Evolutionary conservation across 2,329 filamentous ascomycete species (phyloP).

Genomic region (Fusarium nodosum): DNA sequence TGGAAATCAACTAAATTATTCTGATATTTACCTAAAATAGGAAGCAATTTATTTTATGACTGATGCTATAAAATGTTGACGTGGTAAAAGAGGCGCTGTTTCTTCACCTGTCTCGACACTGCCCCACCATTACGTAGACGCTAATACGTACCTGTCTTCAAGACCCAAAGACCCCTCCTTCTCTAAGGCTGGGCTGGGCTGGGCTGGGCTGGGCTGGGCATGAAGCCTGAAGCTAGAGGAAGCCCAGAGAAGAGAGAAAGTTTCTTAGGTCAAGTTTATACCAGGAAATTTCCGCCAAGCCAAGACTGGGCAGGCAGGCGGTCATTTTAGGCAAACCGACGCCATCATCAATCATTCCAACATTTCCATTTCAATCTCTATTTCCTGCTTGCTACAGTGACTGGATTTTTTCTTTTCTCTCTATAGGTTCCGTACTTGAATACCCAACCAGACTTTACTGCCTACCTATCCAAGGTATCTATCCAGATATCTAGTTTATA

Average conservation of each 20-base stretch:
- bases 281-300: slow-evolving; percentile 42
- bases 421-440: background rate
- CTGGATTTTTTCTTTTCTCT: slow-evolving; percentile 7
- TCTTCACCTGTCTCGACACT: slow-evolving; percentile 60
- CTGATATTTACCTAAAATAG: no score
- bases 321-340: slow-evolving; percentile 45
- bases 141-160: slow-evolving; percentile 1
- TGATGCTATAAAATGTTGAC: background rate
- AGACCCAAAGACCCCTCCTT: slow-evolving; percentile 25
- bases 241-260: slow-evolving; percentile 22
- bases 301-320: slow-evolving; percentile 26
- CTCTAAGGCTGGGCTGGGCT: slow-evolving; percentile 13
- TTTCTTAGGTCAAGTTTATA: slow-evolving; percentile 20
- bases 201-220: background rate
- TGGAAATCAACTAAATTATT: background rate
- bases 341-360: slow-evolving; percentile 45
- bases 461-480: background rate
- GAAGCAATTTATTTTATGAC: background rate
- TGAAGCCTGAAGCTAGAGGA: slow-evolving; percentile 25
- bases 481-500: slow-evolving; percentile 4
- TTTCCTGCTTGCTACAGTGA: slow-evolving; percentile 27
- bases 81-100: slow-evolving; percentile 12
- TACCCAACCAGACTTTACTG: background rate
- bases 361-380: slow-evolving; percentile 32
- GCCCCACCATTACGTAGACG: slow-evolving; percentile 57